Conservation (phyloP, 2,329 filamentous ascomycete genomes). For the Hypoxylon sp. region DNA sequence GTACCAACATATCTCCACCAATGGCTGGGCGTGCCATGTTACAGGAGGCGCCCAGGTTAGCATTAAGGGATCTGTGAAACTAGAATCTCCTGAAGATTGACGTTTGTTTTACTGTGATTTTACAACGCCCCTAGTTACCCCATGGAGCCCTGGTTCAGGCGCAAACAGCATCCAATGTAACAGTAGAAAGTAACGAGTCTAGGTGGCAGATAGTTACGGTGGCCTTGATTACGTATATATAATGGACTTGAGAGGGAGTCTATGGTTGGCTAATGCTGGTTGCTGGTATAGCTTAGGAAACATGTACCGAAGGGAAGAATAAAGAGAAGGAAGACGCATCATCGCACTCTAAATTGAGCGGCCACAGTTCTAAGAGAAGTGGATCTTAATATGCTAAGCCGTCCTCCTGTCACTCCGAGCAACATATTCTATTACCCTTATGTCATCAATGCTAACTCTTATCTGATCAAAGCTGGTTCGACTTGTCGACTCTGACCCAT, state of each 20-base stretch:
- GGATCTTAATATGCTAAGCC: background rate
- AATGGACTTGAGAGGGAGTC: background rate
- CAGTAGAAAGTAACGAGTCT: background rate
- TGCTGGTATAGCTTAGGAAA: background rate
- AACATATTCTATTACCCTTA: conserved; percentile 10
- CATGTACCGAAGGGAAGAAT: background rate
- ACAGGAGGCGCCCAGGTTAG: conserved; percentile 3
- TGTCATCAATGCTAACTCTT: background rate
- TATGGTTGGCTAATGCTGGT: background rate
- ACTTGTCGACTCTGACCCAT: background rate
- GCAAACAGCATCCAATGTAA: background rate
- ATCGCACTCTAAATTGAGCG: background rate
- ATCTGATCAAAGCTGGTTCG: background rate
- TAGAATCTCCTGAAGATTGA: background rate
- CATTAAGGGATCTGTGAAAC: background rate
- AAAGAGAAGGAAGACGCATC: background rate
- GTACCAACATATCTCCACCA: background rate
- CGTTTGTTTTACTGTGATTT: background rate
- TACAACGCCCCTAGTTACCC: background rate
- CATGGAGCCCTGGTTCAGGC: background rate
- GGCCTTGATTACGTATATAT: background rate
- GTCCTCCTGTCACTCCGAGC: background rate
- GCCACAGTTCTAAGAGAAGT: background rate
- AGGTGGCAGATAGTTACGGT: background rate
- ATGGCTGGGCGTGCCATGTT: conserved; percentile 11